Conservation (phyloP, 257 asterid genomes). For the Paraleonurus japonicus region DNA sequence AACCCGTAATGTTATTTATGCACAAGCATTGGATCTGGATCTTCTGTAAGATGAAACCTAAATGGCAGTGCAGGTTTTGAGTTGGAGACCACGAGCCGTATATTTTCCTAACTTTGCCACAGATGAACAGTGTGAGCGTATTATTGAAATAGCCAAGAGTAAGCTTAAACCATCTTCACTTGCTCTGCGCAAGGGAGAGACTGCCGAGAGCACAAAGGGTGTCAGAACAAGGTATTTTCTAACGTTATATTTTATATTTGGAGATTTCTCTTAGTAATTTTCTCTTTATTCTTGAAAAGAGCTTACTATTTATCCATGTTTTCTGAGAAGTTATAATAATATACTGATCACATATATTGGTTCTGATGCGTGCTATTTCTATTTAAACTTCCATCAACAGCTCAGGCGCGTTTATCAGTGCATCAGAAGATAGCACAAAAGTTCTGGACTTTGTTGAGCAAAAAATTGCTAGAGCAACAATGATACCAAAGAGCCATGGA, state of each 20-base stretch:
- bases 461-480: slow-evolving; percentile 73
- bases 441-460: slow-evolving; percentile 53
- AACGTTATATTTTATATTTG: neutral
- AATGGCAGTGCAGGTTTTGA: slow-evolving; percentile 54
- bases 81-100: slow-evolving; percentile 84
- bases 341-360: neutral
- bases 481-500: slow-evolving; percentile 70
- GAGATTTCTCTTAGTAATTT: neutral
- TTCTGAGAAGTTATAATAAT: neutral
- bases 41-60: neutral
- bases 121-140: slow-evolving; percentile 61
- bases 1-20: no score
- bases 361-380: neutral
- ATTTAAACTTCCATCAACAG: slow-evolving; percentile 33
- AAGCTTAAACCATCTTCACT: slow-evolving; percentile 65
- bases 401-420: slow-evolving; percentile 71
- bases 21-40: no score
- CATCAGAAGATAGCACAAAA: slow-evolving; percentile 70
- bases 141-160: slow-evolving; percentile 53
- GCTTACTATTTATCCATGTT: neutral
- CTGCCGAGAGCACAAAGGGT: slow-evolving; percentile 70
- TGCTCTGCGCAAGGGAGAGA: slow-evolving; percentile 82
- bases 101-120: slow-evolving; percentile 80
- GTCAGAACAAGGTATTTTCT: slow-evolving; percentile 72
- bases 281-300: neutral